Evolutionary conservation across 352 stramenopile genomes (phyloP), one percentile per base, ranked within the genome.

Genomic region (Blastocystis hominis): DNA sequence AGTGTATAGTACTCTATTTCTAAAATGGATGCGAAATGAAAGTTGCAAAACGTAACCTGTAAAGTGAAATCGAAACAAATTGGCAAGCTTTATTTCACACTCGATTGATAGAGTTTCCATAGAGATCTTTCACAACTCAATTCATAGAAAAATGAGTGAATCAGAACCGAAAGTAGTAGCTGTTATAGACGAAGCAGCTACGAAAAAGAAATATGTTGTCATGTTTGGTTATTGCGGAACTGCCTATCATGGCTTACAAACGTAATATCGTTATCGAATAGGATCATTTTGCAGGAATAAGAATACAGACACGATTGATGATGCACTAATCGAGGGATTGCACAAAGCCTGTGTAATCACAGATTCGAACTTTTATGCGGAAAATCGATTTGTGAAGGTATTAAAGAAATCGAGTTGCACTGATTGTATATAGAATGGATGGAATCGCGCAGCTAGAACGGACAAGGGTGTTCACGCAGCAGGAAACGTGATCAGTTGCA

Each of bases 401-500:
- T 70, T 0, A 36, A 54, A 6, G 1, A 4, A 10, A 20, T 1
- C 30, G 30, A 0, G n/a, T n/a, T n/a, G n/a, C n/a, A 50, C 36
- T 24, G 13, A 54, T 34, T 81, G 2, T 24, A 2, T 13, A 34
- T 84, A 93, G 90, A 94, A 95, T 54, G 93, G 92, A 1, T 96
- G 93, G 93, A 94, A 91, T 68, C 93, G 93, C 54, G 93, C 93
- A 0, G 93, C 93, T 0, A 91, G 93, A 30, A 96, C 93, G 3
- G 93, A 96, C 90, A 96, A 96, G 88, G 93, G 93, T 66, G 93
- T 96, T 38, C 93, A 96, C 81, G 93, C 93, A 4, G 92, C 92
- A 0, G 93, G 93, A 0, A 92, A 96, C 77, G 80, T 96, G 66
- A 84, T 96, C 53, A 93, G 91, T 1, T 92, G 91, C 44, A 96